These are phyloP conservation scores for Aspergillus terreus DNA, from an alignment of 2,329 filamentous ascomycete species.

Conservation along the genomic window DNA sequence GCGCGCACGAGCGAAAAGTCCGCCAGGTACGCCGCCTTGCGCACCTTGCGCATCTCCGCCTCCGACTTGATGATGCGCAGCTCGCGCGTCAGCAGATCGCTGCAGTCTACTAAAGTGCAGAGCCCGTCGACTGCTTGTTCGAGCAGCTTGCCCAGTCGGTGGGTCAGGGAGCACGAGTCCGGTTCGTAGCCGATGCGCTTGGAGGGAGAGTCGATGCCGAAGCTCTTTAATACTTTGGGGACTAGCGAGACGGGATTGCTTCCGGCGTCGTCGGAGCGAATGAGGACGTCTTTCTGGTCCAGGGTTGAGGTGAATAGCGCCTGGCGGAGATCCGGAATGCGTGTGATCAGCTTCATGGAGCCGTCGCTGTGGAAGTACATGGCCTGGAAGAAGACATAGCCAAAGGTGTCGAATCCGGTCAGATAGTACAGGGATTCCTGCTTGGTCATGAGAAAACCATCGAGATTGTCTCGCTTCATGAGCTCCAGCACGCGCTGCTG, in stretches of 20 bases:
- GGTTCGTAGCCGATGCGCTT: conserved; percentile 31
- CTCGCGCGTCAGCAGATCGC: conserved; percentile 27
- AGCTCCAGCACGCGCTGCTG: conserved; percentile 21
- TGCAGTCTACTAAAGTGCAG: conserved; percentile 28
- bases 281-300: conserved; percentile 26
- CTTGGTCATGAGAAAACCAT: conserved; percentile 34
- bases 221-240: conserved; percentile 24
- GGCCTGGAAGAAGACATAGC: conserved; percentile 37
- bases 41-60: conserved; percentile 24
- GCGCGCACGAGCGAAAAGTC: conserved; percentile 33
- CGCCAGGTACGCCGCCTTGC: conserved; percentile 32
- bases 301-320: conserved; percentile 32
- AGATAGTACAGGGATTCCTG: conserved; percentile 30
- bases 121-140: conserved; percentile 27
- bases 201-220: conserved; percentile 25
- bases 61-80: conserved; percentile 32
- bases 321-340: conserved; percentile 27
- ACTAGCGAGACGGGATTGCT: conserved; percentile 30
- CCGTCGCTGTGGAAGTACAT: conserved; percentile 36
- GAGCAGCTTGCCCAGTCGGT: conserved; percentile 29
- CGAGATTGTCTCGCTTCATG: conserved; percentile 31
- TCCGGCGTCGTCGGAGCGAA: conserved; percentile 26
- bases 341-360: conserved; percentile 29
- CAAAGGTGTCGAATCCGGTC: conserved; percentile 33
- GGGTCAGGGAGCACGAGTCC: conserved; percentile 37